Evolutionary conservation across 2,329 filamentous ascomycete genomes (phyloP), one percentile per base, ranked within the genome.

Genomic region (Pseudogymnoascus sp.): DNA sequence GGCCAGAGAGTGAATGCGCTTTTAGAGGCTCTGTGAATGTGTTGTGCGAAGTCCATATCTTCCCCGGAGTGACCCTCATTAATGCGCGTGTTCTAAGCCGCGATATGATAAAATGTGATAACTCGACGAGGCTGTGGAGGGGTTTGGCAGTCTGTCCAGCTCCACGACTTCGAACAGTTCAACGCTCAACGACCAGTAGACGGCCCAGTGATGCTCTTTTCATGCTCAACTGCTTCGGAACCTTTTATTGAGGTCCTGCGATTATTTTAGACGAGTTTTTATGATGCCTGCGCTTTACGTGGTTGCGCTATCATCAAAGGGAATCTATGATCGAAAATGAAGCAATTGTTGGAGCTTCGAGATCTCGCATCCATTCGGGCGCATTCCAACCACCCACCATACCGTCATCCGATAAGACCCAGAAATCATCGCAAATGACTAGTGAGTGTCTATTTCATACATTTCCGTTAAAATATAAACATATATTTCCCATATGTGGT

Each of bases 71-170:
- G 29, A 33, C 13, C 16, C 50, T 26, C 10, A 35, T 35, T 35
- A 8, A 33, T 56, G 16, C 50, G 50, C 50, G 6, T 33, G 29
- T 56, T 56, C 50, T 56, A 56, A 56, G 50, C 50, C 50, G 50
- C 50, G 50, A 56, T 56, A 56, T 56, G 50, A 56, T 56, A 56
- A 56, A 56, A 56, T 56, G 29, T 56, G 50, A 56, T 56, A 56
- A 56, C 29, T 56, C 26, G 5, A 56, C 50, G 50, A 56, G 50
- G 50, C 50, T 56, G 50, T 56, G 50, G 50, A 33, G 50, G 50
- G 50, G 50, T 56, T 56, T 56, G 29, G 50, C 10, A 19, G 50
- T 56, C 50, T 35, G 50, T 56, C 50, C 16, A 33, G 50, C 50
- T 56, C 50, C 29, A 56, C 29, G 50, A 56, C 50, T 21, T 35